Evolutionary conservation across 2,329 filamentous ascomycete genomes (phyloP).

Genomic region (Metarhizium rileyi): DNA sequence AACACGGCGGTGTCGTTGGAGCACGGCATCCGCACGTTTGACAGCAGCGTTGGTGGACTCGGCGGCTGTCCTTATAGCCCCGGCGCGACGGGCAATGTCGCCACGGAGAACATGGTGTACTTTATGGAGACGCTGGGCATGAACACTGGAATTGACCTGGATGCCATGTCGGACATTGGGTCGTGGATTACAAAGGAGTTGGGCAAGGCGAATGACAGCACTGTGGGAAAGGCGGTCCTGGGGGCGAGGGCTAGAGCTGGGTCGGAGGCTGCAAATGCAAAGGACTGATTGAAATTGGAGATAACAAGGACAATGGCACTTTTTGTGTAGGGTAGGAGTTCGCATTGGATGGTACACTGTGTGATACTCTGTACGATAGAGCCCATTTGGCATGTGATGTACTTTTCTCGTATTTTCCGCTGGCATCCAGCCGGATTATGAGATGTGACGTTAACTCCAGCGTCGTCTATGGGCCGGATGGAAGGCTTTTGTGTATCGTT

Average conservation of each 20-base stretch:
- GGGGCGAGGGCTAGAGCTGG: constrained; percentile 32
- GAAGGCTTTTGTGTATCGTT: too few relatives aligned
- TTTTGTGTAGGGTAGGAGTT: neutral
- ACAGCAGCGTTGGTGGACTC: constrained; percentile 68
- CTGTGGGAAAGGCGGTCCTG: constrained; percentile 56
- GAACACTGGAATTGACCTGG: constrained; percentile 62
- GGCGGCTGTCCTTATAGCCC: constrained; percentile 81
- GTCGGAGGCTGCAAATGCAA: constrained; percentile 15
- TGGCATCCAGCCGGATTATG: too few relatives aligned
- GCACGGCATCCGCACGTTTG: constrained; percentile 69
- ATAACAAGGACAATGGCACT: neutral
- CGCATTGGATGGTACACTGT: neutral
- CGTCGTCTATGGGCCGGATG: too few relatives aligned
- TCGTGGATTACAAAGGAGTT: constrained; percentile 60
- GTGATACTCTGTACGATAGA: too few relatives aligned
- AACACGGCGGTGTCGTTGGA: constrained; percentile 71
- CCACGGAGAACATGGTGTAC: constrained; percentile 77
- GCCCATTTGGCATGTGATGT: too few relatives aligned
- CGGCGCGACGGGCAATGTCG: constrained; percentile 77
- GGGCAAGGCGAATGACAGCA: constrained; percentile 53
- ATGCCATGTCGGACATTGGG: constrained; percentile 58
- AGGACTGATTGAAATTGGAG: neutral
- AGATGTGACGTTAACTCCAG: too few relatives aligned
- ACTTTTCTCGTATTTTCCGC: too few relatives aligned
- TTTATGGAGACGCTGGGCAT: constrained; percentile 66